These are phyloP conservation scores for Clitoria ternatea DNA, from an alignment of 306 rosid genomes.

Conservation along the genomic window DNA sequence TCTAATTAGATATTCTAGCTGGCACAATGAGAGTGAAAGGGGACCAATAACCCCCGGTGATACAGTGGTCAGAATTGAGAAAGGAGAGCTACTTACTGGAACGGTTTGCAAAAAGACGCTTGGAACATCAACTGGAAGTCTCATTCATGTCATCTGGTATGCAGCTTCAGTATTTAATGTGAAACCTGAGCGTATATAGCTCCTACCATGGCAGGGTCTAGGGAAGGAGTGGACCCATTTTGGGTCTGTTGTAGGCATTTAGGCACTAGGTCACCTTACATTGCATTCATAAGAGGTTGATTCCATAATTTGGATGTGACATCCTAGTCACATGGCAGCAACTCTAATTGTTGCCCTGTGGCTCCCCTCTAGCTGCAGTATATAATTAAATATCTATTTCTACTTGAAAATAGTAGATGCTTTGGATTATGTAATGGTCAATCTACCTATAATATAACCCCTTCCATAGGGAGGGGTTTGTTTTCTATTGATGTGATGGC, in stretches of 20 bases:
- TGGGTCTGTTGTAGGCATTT: neutral
- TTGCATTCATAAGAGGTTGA: neutral
- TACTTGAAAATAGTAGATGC: neutral
- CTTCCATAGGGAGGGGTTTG: neutral
- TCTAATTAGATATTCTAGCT: slow-evolving; percentile 80
- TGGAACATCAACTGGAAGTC: slow-evolving; percentile 95
- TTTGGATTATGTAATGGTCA: neutral
- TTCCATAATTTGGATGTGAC: neutral
- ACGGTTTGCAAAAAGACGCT: slow-evolving; percentile 96
- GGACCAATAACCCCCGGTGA: slow-evolving; percentile 91
- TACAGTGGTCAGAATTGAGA: slow-evolving; percentile 89
- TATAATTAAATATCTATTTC: neutral
- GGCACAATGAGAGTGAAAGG: slow-evolving; percentile 83
- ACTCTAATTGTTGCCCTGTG: neutral
- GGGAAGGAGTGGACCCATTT: neutral
- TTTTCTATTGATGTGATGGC: neutral
- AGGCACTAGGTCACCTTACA: too few species aligned
- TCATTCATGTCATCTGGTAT: slow-evolving; percentile 95
- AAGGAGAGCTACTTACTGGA: slow-evolving; percentile 89
- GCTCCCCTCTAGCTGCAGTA: neutral
- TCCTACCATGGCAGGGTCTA: neutral
- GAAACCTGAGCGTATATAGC: neutral
- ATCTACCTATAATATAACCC: neutral
- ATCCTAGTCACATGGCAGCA: neutral
- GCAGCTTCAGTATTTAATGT: neutral